Conservation (phyloP, 2,329 filamentous ascomycete genomes). For the Trichoderma breve region DNA sequence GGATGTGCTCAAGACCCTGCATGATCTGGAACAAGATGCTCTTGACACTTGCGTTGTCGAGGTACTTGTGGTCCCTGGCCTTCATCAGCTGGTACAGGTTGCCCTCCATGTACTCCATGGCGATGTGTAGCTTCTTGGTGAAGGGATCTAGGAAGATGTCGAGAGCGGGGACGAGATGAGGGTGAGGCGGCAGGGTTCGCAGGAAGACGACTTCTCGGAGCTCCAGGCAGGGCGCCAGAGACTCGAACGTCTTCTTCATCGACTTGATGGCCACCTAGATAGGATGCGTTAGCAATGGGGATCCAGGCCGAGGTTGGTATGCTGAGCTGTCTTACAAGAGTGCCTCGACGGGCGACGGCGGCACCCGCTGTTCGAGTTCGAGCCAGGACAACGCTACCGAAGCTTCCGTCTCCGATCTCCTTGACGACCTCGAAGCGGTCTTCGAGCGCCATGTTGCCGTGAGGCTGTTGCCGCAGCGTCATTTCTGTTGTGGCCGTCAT, state of each 20-base stretch:
- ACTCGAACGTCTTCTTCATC: slow-evolving; percentile 99
- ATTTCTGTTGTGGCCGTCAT: slow-evolving; percentile 79
- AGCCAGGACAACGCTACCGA: slow-evolving; percentile 90
- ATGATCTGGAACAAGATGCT: slow-evolving; percentile 98
- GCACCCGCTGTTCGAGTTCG: slow-evolving; percentile 88
- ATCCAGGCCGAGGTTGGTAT: neutral
- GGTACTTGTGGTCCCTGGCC: slow-evolving; percentile 87
- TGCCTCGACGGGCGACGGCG: slow-evolving; percentile 83
- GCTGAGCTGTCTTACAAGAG: slow-evolving; percentile 65
- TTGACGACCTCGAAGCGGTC: slow-evolving; percentile 97
- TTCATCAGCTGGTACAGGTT: slow-evolving; percentile 99
- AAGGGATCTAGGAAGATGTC: slow-evolving; percentile 98
- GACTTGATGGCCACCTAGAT: slow-evolving; percentile 97
- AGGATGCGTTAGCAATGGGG: slow-evolving; percentile 21
- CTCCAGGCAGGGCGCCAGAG: slow-evolving; percentile 84
- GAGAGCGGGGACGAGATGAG: slow-evolving; percentile 91
- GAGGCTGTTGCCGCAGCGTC: slow-evolving; percentile 64
- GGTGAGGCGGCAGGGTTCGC: slow-evolving; percentile 80
- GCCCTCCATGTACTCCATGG: slow-evolving; percentile 99
- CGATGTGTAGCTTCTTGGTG: slow-evolving; percentile 94
- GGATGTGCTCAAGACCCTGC: slow-evolving; percentile 93
- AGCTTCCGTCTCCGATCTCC: slow-evolving; percentile 98
- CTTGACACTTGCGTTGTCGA: slow-evolving; percentile 90
- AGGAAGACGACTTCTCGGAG: slow-evolving; percentile 96
- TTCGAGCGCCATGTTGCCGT: slow-evolving; percentile 67